Evolutionary conservation across 495 filamentous ascomycete genomes (phyloP).

Genomic region (Aspergillus sclerotioniger): DNA sequence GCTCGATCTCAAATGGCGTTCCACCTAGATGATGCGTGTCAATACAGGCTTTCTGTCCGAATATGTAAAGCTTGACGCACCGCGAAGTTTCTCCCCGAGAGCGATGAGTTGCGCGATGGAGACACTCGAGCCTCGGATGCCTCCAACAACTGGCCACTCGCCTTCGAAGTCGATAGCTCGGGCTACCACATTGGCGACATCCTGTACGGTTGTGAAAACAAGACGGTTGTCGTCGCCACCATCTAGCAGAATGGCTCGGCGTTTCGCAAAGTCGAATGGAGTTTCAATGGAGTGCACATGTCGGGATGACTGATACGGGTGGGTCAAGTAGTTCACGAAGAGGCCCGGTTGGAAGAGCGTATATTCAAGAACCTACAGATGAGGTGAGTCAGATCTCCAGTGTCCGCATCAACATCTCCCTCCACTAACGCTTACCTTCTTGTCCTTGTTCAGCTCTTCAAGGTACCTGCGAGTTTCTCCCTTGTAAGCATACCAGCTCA

Average conservation of each 20-base stretch:
- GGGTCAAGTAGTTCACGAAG: conserved; percentile 53
- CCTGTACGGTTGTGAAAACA: conserved; percentile 46
- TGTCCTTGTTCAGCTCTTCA: conserved; percentile 47
- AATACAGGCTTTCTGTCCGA: neutral
- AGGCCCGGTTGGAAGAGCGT: conserved; percentile 55
- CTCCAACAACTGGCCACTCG: conserved; percentile 54
- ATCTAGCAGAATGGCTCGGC: conserved; percentile 48
- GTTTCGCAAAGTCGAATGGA: conserved; percentile 46
- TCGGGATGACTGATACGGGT: conserved; percentile 48
- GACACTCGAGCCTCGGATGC: conserved; percentile 48
- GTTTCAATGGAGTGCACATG: conserved; percentile 43
- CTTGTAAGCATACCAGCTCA: conserved; percentile 52
- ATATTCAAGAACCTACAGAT: conserved; percentile 51
- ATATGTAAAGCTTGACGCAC: conserved; percentile 24
- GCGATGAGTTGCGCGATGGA: conserved; percentile 41
- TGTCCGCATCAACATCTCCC: neutral
- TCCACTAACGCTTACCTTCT: conserved; percentile 37
- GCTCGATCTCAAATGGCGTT: conserved; percentile 34
- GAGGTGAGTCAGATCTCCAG: neutral
- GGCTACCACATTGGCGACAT: conserved; percentile 46
- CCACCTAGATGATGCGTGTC: neutral
- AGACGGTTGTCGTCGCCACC: conserved; percentile 42
- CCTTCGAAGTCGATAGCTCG: conserved; percentile 53
- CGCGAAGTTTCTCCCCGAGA: conserved; percentile 50
- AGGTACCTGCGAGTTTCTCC: conserved; percentile 47